phyloP scores from a whole-genome alignment of 306 rosid genomes.

The Prunus mongolica region DNA sequence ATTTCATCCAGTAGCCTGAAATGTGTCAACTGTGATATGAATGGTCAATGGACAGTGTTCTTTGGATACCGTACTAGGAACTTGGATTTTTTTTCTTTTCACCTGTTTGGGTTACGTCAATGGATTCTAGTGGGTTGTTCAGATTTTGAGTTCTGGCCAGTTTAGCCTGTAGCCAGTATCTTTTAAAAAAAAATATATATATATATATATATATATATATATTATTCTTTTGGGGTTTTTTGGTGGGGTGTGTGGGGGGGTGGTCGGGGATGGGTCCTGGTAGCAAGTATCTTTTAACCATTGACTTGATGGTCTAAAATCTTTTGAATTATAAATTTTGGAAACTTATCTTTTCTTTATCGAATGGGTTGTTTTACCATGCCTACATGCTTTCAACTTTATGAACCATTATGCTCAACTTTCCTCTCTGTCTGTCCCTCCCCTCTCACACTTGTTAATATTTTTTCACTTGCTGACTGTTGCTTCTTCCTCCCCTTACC shows the following conservation, averaged over 20 bases:
- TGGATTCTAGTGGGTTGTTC: neutral
- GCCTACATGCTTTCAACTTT: neutral
- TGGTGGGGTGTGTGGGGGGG: too few species aligned
- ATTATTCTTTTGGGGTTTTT: too few species aligned
- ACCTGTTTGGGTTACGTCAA: neutral
- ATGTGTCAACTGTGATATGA: neutral
- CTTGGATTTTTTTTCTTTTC: neutral
- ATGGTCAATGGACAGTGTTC: neutral
- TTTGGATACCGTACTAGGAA: neutral
- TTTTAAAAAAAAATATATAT: too few species aligned
- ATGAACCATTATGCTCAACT: neutral
- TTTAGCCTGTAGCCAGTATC: neutral
- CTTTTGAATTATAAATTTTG: neutral
- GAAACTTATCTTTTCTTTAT: neutral
- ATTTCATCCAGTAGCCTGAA: neutral
- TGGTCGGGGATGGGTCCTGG: too few species aligned
- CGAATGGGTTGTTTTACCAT: neutral
- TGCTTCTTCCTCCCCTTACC: conserved; percentile 15
- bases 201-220: too few species aligned
- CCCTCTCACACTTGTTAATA: neutral
- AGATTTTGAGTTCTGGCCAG: neutral
- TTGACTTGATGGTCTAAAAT: neutral
- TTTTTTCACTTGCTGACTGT: conserved; percentile 8
- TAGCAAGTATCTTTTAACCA: too few species aligned
- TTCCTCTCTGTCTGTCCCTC: neutral